Base-by-base conservation (phyloP, 305 asterid genomes). In the Ajuga reptans region DNA sequence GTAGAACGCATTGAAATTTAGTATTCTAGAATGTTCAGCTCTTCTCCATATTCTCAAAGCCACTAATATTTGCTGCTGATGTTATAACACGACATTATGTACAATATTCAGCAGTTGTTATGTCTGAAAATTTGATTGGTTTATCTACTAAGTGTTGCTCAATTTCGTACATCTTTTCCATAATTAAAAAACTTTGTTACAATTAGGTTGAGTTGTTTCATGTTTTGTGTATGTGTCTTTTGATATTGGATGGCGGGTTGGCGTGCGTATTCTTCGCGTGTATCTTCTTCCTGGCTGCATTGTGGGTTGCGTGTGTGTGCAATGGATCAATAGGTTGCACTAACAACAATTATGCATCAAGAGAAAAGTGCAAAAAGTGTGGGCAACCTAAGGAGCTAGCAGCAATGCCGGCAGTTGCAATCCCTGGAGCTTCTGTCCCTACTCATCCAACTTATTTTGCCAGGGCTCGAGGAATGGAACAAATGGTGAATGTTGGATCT, bases 291-390 rank as follows among this genome's bases (percentile, higher is more conserved):
- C 69, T 87, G 96, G 93, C 82, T 87, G 87, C 85, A 50, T 82
- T 88, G 67, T 82, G 92, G 83, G 87, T 84, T 76, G 84, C 72
- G 84, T 85, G 89, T 86, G 89, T 89, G 78, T 78, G 87, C 87
- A 76, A 81, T 89, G 95, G 95, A 78, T 79, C 86, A 78, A 82
- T 89, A 89, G 96, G 92, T 78, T 89, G 95, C 95, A 89, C 98
- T 89, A 91, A 89, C 96, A 89, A 91, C 98, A 91, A 89, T 86
- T 89, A 91, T 89, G 96, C 98, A 54, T 91, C 96, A 77, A 81
- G 95, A 87, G 95, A 89, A 69, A 89, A 80, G 83, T 91, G 96
- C 98, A 91, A 91, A 84, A 91, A 91, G 85, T 91, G 96, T 84
- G 96, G 94, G 69, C 95, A 87, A 85, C 93, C 88, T 68, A 89